These are phyloP conservation scores for Pseudogymnoascus sp. DNA, from an alignment of 2,329 filamentous ascomycete species.

Conservation along the genomic window DNA sequence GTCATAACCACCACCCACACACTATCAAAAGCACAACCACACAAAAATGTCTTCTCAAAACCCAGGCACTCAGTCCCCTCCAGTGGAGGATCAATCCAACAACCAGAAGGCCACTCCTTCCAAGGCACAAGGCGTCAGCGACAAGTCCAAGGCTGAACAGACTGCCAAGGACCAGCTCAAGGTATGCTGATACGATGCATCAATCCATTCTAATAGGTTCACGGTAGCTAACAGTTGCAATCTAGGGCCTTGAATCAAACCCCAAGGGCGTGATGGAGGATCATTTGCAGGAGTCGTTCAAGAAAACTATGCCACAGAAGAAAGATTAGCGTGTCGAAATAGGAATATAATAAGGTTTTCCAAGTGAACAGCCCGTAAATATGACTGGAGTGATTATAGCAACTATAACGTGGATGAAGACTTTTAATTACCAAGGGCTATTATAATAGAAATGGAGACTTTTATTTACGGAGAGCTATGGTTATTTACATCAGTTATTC, in stretches of 20 bases:
- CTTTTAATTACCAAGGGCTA: too few relatives aligned
- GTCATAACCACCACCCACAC: background rate
- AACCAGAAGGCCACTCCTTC: conserved; percentile 46
- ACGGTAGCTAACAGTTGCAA: background rate
- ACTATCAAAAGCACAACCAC: background rate
- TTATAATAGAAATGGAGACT: too few relatives aligned
- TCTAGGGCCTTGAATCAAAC: conserved; percentile 51
- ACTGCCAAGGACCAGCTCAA: conserved; percentile 42
- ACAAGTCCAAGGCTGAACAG: conserved; percentile 42
- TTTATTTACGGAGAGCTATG: too few relatives aligned
- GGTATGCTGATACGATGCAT: conserved; percentile 27
- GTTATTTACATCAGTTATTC: too few relatives aligned
- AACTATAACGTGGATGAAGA: too few relatives aligned
- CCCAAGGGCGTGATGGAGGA: conserved; percentile 57
- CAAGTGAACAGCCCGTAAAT: too few relatives aligned
- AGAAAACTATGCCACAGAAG: conserved; percentile 16
- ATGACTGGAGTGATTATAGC: too few relatives aligned
- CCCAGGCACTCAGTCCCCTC: conserved; percentile 68
- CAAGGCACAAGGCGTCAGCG: conserved; percentile 49
- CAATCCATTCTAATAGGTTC: background rate
- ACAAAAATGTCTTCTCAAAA: conserved; percentile 39
- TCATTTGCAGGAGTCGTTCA: conserved; percentile 44
- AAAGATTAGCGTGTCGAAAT: background rate
- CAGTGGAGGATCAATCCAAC: conserved; percentile 58
- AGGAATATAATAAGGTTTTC: background rate